These are phyloP conservation scores for Lipomyces yarrowii DNA, from an alignment of 1,139 yeast species.

Conservation along the genomic window DNA sequence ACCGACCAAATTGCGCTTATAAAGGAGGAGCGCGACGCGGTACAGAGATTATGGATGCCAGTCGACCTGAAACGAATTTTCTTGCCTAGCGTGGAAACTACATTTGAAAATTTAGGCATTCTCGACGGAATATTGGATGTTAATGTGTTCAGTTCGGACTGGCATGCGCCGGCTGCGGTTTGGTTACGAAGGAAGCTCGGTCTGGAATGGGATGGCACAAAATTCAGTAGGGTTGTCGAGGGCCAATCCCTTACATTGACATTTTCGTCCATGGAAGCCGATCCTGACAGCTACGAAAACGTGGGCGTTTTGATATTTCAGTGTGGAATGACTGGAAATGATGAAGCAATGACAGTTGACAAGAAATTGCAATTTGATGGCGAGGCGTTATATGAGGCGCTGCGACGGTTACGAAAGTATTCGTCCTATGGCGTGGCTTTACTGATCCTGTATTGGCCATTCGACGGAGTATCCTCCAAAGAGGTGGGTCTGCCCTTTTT, in stretches of 20 bases:
- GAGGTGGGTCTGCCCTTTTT: constrained; percentile 14
- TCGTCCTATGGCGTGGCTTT: constrained; percentile 25
- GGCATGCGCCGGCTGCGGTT: constrained; percentile 39
- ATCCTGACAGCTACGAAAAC: constrained; percentile 32
- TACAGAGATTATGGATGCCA: constrained; percentile 37
- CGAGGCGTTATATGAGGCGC: constrained; percentile 19
- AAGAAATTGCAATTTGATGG: constrained; percentile 21
- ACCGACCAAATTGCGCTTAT: constrained; percentile 11
- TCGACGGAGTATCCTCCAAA: constrained; percentile 13
- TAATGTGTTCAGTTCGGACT: constrained; percentile 38
- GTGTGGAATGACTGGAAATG: constrained; percentile 35
- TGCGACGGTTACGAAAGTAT: constrained; percentile 19
- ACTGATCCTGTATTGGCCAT: constrained; percentile 31
- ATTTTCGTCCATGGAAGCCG: constrained; percentile 35
- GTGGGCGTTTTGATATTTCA: constrained; percentile 38
- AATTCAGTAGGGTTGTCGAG: constrained; percentile 22
- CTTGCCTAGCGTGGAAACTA: constrained; percentile 26
- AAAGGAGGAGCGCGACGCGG: constrained; percentile 18
- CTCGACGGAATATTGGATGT: constrained; percentile 31
- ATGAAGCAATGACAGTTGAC: constrained; percentile 1
- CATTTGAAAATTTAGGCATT: constrained; percentile 29
- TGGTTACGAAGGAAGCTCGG: constrained; percentile 41
- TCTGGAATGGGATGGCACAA: constrained; percentile 33
- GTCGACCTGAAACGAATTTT: constrained; percentile 31
- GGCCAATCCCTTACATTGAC: constrained; percentile 14